These are phyloP conservation scores for Fusarium oligoseptatum DNA, from an alignment of 2,329 filamentous ascomycete genomes.

Conservation along the genomic window DNA sequence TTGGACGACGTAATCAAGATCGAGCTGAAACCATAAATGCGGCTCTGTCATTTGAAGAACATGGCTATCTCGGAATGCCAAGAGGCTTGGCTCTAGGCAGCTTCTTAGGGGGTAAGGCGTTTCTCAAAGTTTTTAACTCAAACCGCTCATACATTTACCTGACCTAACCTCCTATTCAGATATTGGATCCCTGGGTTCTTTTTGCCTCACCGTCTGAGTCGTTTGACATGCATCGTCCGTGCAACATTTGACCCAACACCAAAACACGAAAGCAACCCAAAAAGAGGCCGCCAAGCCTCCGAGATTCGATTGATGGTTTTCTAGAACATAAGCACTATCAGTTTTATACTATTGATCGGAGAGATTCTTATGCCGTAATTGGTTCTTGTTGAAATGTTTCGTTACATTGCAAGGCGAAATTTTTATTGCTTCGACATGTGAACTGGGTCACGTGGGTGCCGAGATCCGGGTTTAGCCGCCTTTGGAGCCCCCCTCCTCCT, in stretches of 20 bases:
- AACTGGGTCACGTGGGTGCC: slow-evolving; percentile 2
- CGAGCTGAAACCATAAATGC: not conserved
- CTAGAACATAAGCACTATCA: not conserved
- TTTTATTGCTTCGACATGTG: not conserved
- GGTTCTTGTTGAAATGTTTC: not conserved
- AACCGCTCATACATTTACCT: not conserved
- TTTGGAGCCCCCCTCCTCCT: not conserved
- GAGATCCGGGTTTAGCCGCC: not conserved
- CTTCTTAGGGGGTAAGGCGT: not conserved
- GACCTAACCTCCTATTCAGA: not conserved
- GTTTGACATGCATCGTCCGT: not conserved
- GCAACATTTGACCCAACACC: not conserved
- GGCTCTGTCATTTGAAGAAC: not conserved
- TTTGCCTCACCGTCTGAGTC: not conserved
- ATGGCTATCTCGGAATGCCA: not conserved
- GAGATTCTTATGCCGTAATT: not conserved
- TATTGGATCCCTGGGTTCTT: not conserved
- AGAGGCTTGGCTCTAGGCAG: not conserved
- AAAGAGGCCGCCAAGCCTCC: not conserved
- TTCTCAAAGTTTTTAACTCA: not conserved
- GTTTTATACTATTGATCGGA: not conserved
- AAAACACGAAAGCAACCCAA: not conserved
- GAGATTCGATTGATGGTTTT: not conserved
- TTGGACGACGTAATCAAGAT: not conserved
- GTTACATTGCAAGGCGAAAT: not conserved